Percentiles rank a stretch among this genome's conserved stretches.
These are phyloP conservation scores for Centaurea solstitialis DNA, from an alignment of 129 eudicot genomes.

Conservation along the genomic window DNA sequence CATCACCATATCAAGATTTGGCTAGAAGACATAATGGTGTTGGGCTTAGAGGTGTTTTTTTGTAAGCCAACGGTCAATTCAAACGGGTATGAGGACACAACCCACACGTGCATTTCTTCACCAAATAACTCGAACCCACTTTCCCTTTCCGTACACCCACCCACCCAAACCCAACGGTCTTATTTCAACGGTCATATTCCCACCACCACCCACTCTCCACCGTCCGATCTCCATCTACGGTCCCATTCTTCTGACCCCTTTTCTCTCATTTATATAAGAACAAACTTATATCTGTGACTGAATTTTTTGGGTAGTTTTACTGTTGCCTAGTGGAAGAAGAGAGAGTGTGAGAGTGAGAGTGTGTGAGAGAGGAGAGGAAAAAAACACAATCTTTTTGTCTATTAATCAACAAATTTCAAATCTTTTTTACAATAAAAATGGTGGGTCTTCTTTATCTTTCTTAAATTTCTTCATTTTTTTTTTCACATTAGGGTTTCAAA, in stretches of 20 bases:
- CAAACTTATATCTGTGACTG: conserved; percentile 19
- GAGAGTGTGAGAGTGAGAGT: conserved; percentile 25
- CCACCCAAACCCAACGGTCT: conserved; percentile 59
- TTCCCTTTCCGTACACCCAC: conserved; percentile 39
- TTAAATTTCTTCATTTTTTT: too few relatives aligned
- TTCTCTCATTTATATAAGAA: conserved; percentile 48
- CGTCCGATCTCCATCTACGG: conserved; percentile 61
- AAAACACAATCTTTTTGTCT: conserved; percentile 7
- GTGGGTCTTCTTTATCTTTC: conserved; percentile 29
- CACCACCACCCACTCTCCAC: conserved; percentile 33
- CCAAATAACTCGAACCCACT: conserved; percentile 19
- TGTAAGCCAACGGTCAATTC: conserved; percentile 65
- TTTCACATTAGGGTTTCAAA: conserved; percentile 12
- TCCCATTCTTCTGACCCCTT: conserved; percentile 10
- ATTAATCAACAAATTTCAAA: not conserved
- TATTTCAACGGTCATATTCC: conserved; percentile 83
- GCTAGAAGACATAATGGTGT: not conserved
- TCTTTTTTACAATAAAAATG: not conserved
- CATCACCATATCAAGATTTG: too few relatives aligned
- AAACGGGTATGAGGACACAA: conserved; percentile 45
- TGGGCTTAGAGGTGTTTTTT: not conserved
- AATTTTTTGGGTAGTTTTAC: conserved; percentile 55
- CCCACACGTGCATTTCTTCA: conserved; percentile 47
- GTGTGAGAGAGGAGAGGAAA: conserved; percentile 27
- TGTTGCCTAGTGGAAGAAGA: conserved; percentile 31